Evolutionary conservation across 768 basidiomycete genomes (phyloP).

Genomic region (Galerina marginata): DNA sequence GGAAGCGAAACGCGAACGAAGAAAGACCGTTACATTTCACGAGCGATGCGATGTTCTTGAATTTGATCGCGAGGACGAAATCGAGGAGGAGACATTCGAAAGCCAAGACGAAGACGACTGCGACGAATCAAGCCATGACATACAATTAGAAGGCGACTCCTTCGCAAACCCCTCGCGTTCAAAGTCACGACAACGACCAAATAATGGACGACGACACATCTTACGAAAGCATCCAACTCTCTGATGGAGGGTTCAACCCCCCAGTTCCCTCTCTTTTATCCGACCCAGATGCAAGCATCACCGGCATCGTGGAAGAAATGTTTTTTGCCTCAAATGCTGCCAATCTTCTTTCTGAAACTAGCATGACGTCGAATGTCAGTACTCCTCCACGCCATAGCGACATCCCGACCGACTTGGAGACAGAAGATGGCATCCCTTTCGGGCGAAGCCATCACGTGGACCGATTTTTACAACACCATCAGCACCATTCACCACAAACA

Average conservation of each 20-base stretch:
- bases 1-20: conserved; percentile 53
- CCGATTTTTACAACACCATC: conserved; percentile 52
- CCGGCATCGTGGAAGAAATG: conserved; percentile 75
- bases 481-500: conserved; percentile 37
- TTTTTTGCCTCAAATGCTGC: conserved; percentile 49
- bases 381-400: conserved; percentile 51
- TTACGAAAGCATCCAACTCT: conserved; percentile 50
- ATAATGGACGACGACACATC: conserved; percentile 39
- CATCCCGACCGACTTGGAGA: conserved; percentile 62
- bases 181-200: conserved; percentile 14
- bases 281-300: conserved; percentile 64
- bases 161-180: conserved; percentile 38
- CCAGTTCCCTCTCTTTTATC: conserved; percentile 38
- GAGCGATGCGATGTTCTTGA: conserved; percentile 84
- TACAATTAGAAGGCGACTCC: conserved; percentile 42
- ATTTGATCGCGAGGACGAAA: conserved; percentile 62
- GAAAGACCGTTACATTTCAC: conserved; percentile 83
- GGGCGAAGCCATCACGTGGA: conserved; percentile 69
- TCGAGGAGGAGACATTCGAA: conserved; percentile 33
- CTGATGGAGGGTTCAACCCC: conserved; percentile 43
- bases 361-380: conserved; percentile 31
- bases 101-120: conserved; percentile 36
- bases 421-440: conserved; percentile 67
- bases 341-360: conserved; percentile 24
- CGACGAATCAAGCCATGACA: conserved; percentile 10